Evolutionary conservation across 2,329 filamentous ascomycete genomes (phyloP), one percentile per base, ranked within the genome.

Genomic region (Paecilomyces formosus): DNA sequence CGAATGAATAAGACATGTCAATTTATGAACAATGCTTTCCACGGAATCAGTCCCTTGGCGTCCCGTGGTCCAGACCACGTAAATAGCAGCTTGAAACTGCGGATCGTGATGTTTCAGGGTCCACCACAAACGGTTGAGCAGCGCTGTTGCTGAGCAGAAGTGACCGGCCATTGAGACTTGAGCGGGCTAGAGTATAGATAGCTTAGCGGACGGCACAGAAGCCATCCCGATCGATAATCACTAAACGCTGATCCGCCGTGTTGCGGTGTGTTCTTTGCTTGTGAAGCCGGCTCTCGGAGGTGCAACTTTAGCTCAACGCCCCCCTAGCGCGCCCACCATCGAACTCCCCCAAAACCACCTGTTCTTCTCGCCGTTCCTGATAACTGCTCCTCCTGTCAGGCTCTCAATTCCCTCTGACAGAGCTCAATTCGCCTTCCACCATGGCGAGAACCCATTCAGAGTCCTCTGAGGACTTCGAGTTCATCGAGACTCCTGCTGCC

Each of bases 401-500:
- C 62, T 59, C 65, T 62, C 64, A 63, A 65, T 65, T 62, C 56
- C 49, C 55, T 55, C 52, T 28, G 57, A 63, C 55, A 55, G 60
- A 60, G 63, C 61, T 62, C 68, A 68, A 66, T 69, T 70, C 64
- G 60, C 64, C 62, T 61, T 57, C 62, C 60, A 62, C 59, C 59
- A 74, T 74, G 77, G 71, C 71, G 66, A 75, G 72, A 62, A 69
- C 68, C 55, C 74, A 77, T 60, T 72, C 76, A 58, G 75, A 78
- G 74, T 76, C 76, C 67, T 70, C 66, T 21, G 76, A 78, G 66
- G 78, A 79, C 69, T 78, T 79, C 68, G 78, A 80, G 68, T 80
- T 78, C 67, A 78, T 87, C 63, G 78, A 85, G 67, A 88, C 85
- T 67, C 85, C 85, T 60, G 75, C 81, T 64, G 83, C 83, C 63